Base-by-base conservation (phyloP, 768 basidiomycete genomes). In the Phylloporus sp. region DNA sequence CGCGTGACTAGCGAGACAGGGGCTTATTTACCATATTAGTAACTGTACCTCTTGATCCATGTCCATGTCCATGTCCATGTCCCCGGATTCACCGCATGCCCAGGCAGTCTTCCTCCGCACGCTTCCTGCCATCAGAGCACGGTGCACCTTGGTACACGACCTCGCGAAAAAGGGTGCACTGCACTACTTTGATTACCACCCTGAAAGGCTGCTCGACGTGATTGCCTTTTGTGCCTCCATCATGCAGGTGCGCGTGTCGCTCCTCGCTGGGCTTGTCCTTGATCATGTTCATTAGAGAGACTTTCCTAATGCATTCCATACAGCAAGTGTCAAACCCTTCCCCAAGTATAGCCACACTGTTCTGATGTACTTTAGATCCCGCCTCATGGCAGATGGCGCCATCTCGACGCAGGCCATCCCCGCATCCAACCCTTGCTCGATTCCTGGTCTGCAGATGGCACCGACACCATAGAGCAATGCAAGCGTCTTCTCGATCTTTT, bases 301-400 rank as follows among this genome's bases (percentile, higher is more conserved):
- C 70, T 95, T 86, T 67, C 86, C 84, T 6, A 75, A 78, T 4
- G 75, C 85, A 59, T 87, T 87, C 58, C 71, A 73, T 32, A 73
- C 76, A 41, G 91, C 85, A 68, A 59, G 84, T 32, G 6, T 15
- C 29, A 5, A 41, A 41, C 39, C 22, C 29, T 32, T 38, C 40
- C 47, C n/a, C 23, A 6, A 27, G 4, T 36, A 12, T 23, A 18
- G 20, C 13, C 27, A 47, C 28, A 23, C 34, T 26, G 22, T 23
- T 6, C 42, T 43, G 26, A 43, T 27, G 26, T 28, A 18, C 13
- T 23, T 13, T 28, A 92, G 91, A 92, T 93, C 34, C 84, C 85
- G 5, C 88, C 91, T 13, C 91, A 94, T 60, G 88, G 92, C 13
- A 81, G 93, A 22, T 95, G 94, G 94, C 74, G 90, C 28, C 93